A percentile compares a stretch with the other conserved stretches of the same genome.
phyloP scores from a whole-genome alignment of 352 stramenopile genomes.

The Pythium dissimile region DNA sequence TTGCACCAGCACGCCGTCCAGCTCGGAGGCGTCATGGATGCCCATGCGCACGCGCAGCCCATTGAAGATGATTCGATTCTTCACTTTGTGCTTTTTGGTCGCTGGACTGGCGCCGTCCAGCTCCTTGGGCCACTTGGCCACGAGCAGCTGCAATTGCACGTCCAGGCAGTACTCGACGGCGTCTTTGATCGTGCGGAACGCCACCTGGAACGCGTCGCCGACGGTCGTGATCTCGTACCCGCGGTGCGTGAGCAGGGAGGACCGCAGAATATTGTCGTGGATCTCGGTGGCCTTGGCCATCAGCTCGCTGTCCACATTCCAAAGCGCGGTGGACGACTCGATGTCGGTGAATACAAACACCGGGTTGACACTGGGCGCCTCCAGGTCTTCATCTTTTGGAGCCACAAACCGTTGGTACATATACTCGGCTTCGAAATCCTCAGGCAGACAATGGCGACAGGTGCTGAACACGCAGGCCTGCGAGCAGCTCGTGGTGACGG shows the following conservation, averaged over 20 bases:
- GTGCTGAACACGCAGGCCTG: conserved; percentile 15
- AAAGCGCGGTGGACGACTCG: conserved; percentile 11
- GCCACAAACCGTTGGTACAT: neutral
- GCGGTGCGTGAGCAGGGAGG: conserved; percentile 31
- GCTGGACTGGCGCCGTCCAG: conserved; percentile 43
- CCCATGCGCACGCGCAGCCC: conserved; percentile 33
- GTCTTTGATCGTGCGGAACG: conserved; percentile 62
- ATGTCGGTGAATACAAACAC: conserved; percentile 36
- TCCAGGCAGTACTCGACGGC: conserved; percentile 31
- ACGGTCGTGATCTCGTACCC: conserved; percentile 77
- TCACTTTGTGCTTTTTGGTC: conserved; percentile 30
- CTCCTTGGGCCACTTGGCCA: conserved; percentile 56
- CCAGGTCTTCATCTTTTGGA: conserved; percentile 4
- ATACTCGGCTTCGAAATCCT: conserved; percentile 16
- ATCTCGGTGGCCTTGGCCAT: conserved; percentile 24
- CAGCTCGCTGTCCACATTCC: conserved; percentile 27
- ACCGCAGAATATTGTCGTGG: conserved; percentile 32
- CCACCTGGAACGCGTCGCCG: conserved; percentile 66
- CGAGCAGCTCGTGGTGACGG: conserved; percentile 14
- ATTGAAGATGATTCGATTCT: conserved; percentile 17
- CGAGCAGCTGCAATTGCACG: conserved; percentile 23
- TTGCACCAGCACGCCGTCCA: conserved; percentile 8
- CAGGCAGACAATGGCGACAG: conserved; percentile 2
- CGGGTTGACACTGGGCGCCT: conserved; percentile 13
- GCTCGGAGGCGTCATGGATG: conserved; percentile 15